Base-by-base conservation (phyloP, 2,329 filamentous ascomycete genomes). In the Seiridium unicorne region DNA sequence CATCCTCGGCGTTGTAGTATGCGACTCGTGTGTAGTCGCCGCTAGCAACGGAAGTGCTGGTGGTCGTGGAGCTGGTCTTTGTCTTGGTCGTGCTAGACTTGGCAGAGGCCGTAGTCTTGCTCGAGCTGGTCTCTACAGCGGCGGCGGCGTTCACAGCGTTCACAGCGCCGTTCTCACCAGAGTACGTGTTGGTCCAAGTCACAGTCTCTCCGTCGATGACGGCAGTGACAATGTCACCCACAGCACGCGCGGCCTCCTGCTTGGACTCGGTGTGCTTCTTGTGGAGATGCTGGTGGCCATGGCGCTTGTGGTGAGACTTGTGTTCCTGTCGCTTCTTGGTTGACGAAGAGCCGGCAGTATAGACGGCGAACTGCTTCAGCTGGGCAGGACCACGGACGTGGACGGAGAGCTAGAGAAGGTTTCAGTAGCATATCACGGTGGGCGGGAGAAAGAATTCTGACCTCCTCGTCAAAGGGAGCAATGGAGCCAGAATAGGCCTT, bases 301-400 rank as follows among this genome's bases (percentile, higher is more conserved):
- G 79, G 44, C 81, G 79, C 63, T 72, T 72, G 59, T 70, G 66
- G 59, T 70, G 66, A 34, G 63, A 57, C 65, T 74, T 73, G 47
- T 67, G 61, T 46, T 65, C 62, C 1, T 72, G 68, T 13, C 77
- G 74, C 70, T 79, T 81, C 58, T 60, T 57, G 61, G 66, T 71
- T 44, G 63, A 63, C 31, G 77, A 77, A n/a, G 84, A 81, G 53
- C 79, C 81, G 73, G 85, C 81, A 51, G 79, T 81, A 73, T 92
- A 93, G 58, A 87, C 86, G 9, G 89, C 90, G 58, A 92, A 80
- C 65, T 90, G 82, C 69, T 85, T 86, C 38, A 93, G 71, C 44
- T 83, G 76, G 66, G 91, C 72, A 1, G 90, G 90, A 3, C 90
- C 91, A 65, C 90, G 87, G 69, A 93, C 81, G 71, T 92, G 88